A percentile compares a stretch with the other conserved stretches of the same genome.
These are phyloP conservation scores for Pyrus hybrid DNA, from an alignment of 331 rosid genomes.

Conservation along the genomic window DNA sequence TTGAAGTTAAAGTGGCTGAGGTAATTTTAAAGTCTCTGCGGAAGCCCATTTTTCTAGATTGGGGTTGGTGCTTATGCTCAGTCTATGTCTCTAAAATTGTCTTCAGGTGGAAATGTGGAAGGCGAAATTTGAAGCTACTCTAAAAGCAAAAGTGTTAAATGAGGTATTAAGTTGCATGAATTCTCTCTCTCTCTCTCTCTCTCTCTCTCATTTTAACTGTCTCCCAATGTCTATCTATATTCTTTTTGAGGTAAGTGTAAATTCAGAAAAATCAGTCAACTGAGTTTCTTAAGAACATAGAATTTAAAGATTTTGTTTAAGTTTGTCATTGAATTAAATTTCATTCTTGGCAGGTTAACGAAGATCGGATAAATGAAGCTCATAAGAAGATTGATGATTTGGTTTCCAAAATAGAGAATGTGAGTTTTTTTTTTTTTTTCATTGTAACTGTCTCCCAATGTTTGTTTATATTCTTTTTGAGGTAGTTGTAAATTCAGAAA, in stretches of 20 bases:
- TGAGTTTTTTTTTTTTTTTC: constrained; percentile 28
- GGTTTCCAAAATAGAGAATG: constrained; percentile 52
- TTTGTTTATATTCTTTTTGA: background rate
- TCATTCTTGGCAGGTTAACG: constrained; percentile 42
- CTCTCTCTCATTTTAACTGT: background rate
- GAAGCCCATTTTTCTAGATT: constrained; percentile 16
- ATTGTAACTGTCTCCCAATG: background rate
- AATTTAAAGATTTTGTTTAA: background rate
- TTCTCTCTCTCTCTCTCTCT: background rate
- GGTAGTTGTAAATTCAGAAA: background rate
- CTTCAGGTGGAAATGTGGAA: constrained; percentile 79
- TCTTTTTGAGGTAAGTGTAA: background rate
- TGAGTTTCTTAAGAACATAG: background rate
- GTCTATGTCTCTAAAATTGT: background rate
- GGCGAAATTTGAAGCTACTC: constrained; percentile 68
- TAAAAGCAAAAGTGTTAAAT: constrained; percentile 41
- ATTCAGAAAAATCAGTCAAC: background rate
- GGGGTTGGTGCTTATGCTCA: constrained; percentile 16
- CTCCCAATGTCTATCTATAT: background rate
- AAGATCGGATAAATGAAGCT: constrained; percentile 43
- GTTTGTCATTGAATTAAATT: background rate
- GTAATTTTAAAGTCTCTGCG: constrained; percentile 31
- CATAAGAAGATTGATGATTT: constrained; percentile 40
- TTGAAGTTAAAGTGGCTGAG: constrained; percentile 89
- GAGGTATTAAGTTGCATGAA: constrained; percentile 42